phyloP scores from a whole-genome alignment of 2,329 filamentous ascomycete species.

The Exophiala phaeomuriformis region DNA sequence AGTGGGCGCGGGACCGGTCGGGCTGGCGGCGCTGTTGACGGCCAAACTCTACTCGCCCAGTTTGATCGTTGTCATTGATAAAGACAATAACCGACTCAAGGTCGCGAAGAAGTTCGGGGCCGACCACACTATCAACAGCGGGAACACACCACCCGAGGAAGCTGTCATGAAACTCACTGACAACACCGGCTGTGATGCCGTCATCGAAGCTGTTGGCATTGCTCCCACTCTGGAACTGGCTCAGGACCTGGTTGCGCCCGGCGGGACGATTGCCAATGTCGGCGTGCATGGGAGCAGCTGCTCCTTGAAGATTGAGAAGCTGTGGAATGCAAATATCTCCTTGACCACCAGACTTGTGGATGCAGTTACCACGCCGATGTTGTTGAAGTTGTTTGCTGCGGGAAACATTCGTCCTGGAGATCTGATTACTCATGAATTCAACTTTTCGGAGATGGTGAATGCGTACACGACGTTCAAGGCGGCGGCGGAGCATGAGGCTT shows the following conservation, averaged over 20 bases:
- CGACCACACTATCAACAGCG: constrained; percentile 39
- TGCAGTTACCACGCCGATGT: constrained; percentile 43
- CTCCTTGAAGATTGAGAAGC: constrained; percentile 45
- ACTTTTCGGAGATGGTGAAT: constrained; percentile 38
- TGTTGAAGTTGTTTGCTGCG: constrained; percentile 41
- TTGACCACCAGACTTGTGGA: constrained; percentile 45
- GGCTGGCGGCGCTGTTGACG: constrained; percentile 49
- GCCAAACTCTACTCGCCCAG: constrained; percentile 49
- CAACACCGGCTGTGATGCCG: constrained; percentile 49
- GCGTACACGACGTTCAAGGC: constrained; percentile 41
- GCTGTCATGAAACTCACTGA: constrained; percentile 41
- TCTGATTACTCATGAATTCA: constrained; percentile 44
- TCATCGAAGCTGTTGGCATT: constrained; percentile 53
- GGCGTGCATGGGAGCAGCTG: constrained; percentile 52
- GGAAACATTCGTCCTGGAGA: constrained; percentile 38
- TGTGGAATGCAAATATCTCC: constrained; percentile 52
- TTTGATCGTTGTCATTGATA: constrained; percentile 47
- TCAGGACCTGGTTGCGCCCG: constrained; percentile 48
- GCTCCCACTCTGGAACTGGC: constrained; percentile 48
- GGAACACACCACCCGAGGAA: constrained; percentile 33
- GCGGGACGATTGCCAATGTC: constrained; percentile 51
- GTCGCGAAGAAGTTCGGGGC: constrained; percentile 46
- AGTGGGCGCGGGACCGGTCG: constrained; percentile 51
- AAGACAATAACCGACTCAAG: constrained; percentile 43
- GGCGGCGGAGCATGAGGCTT: constrained; percentile 38